A percentile compares a stretch with the other conserved stretches of the same genome.
phyloP scores from a whole-genome alignment of 495 filamentous ascomycete genomes.

The Xylaria intraflava region DNA sequence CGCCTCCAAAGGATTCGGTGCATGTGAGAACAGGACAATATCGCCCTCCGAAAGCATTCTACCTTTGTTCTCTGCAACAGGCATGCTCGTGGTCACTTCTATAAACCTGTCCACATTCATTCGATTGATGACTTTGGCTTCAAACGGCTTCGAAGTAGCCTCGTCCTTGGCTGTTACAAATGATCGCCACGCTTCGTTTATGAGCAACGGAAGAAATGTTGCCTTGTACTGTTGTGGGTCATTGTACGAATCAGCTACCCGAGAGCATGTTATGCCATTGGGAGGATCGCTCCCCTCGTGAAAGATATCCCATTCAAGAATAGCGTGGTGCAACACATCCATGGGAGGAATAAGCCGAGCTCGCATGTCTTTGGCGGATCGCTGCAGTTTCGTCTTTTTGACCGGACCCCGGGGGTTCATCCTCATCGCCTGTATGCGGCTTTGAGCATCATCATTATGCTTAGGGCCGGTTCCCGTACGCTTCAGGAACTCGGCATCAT shows the following conservation, averaged over 20 bases:
- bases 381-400: constrained; percentile 66
- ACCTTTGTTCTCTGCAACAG: constrained; percentile 61
- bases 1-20: constrained; percentile 55
- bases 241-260: constrained; percentile 68
- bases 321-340: constrained; percentile 71
- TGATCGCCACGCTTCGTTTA: constrained; percentile 92
- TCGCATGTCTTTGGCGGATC: constrained; percentile 86
- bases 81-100: constrained; percentile 78
- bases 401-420: constrained; percentile 59
- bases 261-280: constrained; percentile 59
- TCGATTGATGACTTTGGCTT: constrained; percentile 76
- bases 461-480: constrained; percentile 9
- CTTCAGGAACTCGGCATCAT: constrained; percentile 47
- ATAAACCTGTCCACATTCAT: constrained; percentile 87
- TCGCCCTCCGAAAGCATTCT: constrained; percentile 74
- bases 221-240: constrained; percentile 73
- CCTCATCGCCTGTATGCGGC: constrained; percentile 40
- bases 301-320: constrained; percentile 92
- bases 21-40: constrained; percentile 75
- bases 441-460: constrained; percentile 17
- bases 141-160: constrained; percentile 65
- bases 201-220: constrained; percentile 83
- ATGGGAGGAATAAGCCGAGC: constrained; percentile 87
- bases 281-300: constrained; percentile 79
- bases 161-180: constrained; percentile 89